Evolutionary conservation across 306 rosid species (phyloP).

Genomic region (Malus asiatica): DNA sequence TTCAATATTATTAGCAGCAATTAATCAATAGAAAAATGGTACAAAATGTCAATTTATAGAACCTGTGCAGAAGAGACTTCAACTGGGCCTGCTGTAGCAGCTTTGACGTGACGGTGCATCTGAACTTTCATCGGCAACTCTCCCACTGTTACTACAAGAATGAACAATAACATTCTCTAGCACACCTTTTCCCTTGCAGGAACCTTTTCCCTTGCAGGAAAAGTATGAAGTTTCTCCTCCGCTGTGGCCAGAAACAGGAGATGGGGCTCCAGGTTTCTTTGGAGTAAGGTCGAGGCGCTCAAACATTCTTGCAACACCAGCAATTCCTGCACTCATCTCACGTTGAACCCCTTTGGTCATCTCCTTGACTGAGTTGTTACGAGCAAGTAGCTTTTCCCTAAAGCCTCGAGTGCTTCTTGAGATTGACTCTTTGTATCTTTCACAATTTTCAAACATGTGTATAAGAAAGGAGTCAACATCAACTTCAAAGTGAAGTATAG

Average conservation of each 20-base stretch:
- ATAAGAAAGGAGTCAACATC: neutral
- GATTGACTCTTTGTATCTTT: slow-evolving; percentile 83
- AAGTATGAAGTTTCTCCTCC: slow-evolving; percentile 33
- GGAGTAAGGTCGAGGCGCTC: slow-evolving; percentile 87
- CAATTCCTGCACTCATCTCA: slow-evolving; percentile 85
- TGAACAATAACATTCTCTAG: slow-evolving; percentile 35
- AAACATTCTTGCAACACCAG: slow-evolving; percentile 76
- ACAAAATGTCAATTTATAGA: neutral
- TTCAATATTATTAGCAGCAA: neutral
- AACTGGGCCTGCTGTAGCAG: slow-evolving; percentile 13
- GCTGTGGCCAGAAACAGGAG: slow-evolving; percentile 17
- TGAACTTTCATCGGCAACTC: slow-evolving; percentile 28
- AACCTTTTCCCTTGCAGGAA: slow-evolving; percentile 41
- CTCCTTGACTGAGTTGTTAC: slow-evolving; percentile 78
- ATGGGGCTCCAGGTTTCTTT: slow-evolving; percentile 36
- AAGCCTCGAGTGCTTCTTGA: slow-evolving; percentile 68
- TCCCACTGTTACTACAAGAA: slow-evolving; percentile 22
- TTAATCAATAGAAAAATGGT: neutral
- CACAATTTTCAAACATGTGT: neutral
- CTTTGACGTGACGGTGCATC: slow-evolving; percentile 19
- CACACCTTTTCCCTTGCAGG: too few relatives aligned
- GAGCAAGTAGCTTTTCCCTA: slow-evolving; percentile 88
- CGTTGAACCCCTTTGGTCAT: slow-evolving; percentile 89
- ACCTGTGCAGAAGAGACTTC: slow-evolving; percentile 47
- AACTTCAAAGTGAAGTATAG: neutral